A percentile compares a stretch with the other conserved stretches of the same genome.
Conservation (phyloP, 768 basidiomycete species). For the Kwoniella mangroviensis region DNA sequence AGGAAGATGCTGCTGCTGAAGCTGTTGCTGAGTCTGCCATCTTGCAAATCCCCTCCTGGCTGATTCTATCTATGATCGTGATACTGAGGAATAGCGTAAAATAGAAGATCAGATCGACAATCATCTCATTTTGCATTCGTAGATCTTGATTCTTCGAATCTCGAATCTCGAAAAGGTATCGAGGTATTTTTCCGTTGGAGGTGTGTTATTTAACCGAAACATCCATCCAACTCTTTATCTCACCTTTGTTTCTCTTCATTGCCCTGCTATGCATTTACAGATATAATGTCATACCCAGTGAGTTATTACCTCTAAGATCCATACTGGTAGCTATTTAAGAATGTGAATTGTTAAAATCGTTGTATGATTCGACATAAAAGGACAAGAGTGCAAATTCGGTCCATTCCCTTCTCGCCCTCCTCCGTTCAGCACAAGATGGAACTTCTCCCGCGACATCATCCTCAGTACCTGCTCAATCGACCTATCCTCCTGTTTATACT, state of each 20-base stretch:
- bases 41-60: neutral
- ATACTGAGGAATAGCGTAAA: too few relatives aligned
- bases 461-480: neutral
- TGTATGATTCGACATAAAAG: neutral
- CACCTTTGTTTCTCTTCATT: neutral
- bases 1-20: conserved; percentile 4
- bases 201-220: neutral
- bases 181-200: conserved; percentile 1
- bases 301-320: neutral
- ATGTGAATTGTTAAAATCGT: neutral
- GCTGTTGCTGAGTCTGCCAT: conserved; percentile 15
- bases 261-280: neutral
- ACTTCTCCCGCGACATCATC: neutral
- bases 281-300: conserved; percentile 17
- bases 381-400: conserved; percentile 30
- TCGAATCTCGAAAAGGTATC: neutral
- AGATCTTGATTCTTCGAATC: conserved; percentile 3
- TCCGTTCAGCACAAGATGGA: conserved; percentile 32
- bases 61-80: neutral
- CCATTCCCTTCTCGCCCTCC: conserved; percentile 33
- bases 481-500: neutral
- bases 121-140: neutral
- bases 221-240: neutral
- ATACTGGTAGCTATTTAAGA: neutral
- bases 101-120: too few relatives aligned